A percentile compares a stretch with the other conserved stretches of the same genome.
Conservation (phyloP, 148 eudicot species). For the Amaranthus palmeri region DNA sequence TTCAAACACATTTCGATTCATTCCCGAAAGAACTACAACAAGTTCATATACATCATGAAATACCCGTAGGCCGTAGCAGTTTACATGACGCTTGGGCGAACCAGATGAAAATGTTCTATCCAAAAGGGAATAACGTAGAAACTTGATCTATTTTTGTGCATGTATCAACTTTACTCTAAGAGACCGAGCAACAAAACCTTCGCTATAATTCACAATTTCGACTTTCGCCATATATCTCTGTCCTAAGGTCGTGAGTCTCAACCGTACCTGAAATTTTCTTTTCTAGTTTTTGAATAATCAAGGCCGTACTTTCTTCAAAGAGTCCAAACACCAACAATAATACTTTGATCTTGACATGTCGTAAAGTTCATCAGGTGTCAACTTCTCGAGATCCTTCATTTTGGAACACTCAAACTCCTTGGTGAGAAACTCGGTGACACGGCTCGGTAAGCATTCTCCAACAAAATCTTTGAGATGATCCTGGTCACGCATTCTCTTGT, state of each 20-base stretch:
- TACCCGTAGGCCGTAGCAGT: too few relatives aligned
- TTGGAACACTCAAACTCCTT: slow-evolving; percentile 33
- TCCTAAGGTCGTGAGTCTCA: neutral
- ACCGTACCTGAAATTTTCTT: neutral
- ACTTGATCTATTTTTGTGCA: too few relatives aligned
- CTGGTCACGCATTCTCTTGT: slow-evolving; percentile 61
- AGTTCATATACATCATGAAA: too few relatives aligned
- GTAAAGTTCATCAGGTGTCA: slow-evolving; percentile 60
- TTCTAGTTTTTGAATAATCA: neutral
- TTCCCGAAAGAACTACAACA: too few relatives aligned
- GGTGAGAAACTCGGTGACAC: slow-evolving; percentile 11
- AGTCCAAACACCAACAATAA: slow-evolving; percentile 73
- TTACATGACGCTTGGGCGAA: too few relatives aligned
- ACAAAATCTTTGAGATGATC: slow-evolving; percentile 33
- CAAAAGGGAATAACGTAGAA: too few relatives aligned
- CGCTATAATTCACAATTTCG: slow-evolving; percentile 6
- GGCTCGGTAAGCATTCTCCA: slow-evolving; percentile 14
- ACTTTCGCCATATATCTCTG: neutral
- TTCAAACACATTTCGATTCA: too few relatives aligned
- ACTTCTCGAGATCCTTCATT: slow-evolving; percentile 44
- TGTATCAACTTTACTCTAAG: too few relatives aligned
- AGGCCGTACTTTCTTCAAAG: slow-evolving; percentile 13
- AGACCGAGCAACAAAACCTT: neutral
- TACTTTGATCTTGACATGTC: slow-evolving; percentile 60
- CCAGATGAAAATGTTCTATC: too few relatives aligned